Evolutionary conservation across 441 rosid species (phyloP).

Genomic region (Adansonia gregorii): DNA sequence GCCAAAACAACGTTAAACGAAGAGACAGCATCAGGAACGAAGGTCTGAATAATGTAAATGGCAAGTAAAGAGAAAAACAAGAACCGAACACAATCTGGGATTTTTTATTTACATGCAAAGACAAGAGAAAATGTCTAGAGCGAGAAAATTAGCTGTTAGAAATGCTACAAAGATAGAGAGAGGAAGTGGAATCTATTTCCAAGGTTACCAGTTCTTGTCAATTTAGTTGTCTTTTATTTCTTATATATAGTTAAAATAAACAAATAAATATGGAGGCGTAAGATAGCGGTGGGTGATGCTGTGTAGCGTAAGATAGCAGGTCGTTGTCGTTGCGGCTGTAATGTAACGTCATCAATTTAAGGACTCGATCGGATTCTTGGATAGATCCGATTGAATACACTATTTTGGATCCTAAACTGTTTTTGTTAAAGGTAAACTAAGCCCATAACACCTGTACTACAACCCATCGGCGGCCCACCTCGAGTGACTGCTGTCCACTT

Average conservation of each 20-base stretch:
- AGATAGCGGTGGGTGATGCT: constrained; percentile 16
- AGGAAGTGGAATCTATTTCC: neutral
- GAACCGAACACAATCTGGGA: neutral
- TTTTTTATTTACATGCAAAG: neutral
- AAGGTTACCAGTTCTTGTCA: neutral
- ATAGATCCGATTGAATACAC: neutral
- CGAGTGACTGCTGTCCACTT: neutral
- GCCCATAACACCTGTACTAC: neutral
- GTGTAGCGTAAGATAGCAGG: neutral
- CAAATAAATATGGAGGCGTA: neutral
- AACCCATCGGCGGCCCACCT: neutral
- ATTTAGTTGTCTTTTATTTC: neutral
- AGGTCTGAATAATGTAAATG: no score
- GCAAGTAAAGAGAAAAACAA: neutral
- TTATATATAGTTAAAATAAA: neutral
- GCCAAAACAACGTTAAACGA: constrained; percentile 7
- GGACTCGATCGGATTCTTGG: neutral
- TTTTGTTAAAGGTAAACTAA: neutral
- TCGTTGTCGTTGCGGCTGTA: neutral
- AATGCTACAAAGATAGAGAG: neutral
- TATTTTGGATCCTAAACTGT: neutral
- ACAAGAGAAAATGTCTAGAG: neutral
- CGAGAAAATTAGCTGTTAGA: neutral
- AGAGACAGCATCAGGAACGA: no score
- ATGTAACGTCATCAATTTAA: no score